Percentiles rank a stretch among this genome's conserved stretches.
These are phyloP conservation scores for Bretschneidera sinensis DNA, from an alignment of 345 rosid genomes.

Conservation along the genomic window DNA sequence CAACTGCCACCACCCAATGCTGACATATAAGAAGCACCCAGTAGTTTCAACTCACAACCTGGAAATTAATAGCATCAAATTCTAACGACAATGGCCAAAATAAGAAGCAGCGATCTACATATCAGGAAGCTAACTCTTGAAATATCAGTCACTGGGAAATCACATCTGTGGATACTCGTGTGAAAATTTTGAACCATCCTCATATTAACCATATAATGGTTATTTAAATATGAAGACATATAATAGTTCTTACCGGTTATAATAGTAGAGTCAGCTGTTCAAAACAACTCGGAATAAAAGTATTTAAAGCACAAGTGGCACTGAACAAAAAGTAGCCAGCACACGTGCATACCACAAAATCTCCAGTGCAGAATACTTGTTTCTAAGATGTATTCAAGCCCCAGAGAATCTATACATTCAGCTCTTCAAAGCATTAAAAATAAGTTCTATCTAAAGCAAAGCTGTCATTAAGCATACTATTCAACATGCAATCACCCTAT, in stretches of 20 bases:
- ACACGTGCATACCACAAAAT: not conserved
- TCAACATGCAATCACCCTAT: too few species aligned
- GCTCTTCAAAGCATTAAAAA: not conserved
- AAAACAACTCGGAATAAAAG: not conserved
- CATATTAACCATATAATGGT: not conserved
- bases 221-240: not conserved
- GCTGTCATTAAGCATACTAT: not conserved
- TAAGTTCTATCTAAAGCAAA: not conserved
- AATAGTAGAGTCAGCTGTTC: too few species aligned
- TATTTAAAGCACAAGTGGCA: slow-evolving; percentile 8
- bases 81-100: not conserved
- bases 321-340: not conserved
- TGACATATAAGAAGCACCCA: not conserved
- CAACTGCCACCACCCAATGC: not conserved
- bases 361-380: not conserved
- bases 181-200: not conserved
- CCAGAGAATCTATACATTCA: not conserved
- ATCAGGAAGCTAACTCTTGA: not conserved
- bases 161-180: not conserved
- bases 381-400: too few species aligned
- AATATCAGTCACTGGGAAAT: not conserved
- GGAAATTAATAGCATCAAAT: not conserved
- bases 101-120: slow-evolving; percentile 4
- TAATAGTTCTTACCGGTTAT: not conserved
- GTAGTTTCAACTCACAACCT: not conserved